A percentile compares a stretch with the other conserved stretches of the same genome.
Conservation (phyloP, 768 basidiomycete species). For the Chalciporus pseudorubinellus region DNA sequence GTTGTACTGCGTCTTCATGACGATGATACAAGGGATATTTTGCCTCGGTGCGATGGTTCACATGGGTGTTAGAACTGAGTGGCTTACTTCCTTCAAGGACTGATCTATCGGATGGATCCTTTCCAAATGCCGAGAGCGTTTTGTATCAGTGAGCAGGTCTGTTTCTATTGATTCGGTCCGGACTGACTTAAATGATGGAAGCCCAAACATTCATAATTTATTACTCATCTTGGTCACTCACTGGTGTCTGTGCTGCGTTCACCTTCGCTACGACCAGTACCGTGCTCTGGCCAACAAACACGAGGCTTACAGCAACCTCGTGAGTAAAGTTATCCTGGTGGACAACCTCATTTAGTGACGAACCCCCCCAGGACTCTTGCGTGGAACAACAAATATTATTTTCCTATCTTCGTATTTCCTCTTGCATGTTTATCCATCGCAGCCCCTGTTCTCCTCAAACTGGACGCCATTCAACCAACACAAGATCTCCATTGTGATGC, state of each 20-base stretch:
- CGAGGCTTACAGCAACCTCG: slow-evolving; percentile 26
- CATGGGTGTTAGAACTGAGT: neutral
- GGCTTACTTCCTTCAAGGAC: slow-evolving; percentile 38
- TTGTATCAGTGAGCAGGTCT: slow-evolving; percentile 46
- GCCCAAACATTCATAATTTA: slow-evolving; percentile 35
- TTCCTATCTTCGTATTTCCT: slow-evolving; percentile 49
- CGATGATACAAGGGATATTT: slow-evolving; percentile 53
- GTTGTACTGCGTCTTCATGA: slow-evolving; percentile 48
- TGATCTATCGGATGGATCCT: slow-evolving; percentile 65
- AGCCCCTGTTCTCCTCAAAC: slow-evolving; percentile 41
- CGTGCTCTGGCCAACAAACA: slow-evolving; percentile 36
- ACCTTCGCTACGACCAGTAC: slow-evolving; percentile 48
- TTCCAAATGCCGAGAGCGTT: slow-evolving; percentile 55
- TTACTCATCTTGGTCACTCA: slow-evolving; percentile 42
- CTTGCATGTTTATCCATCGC: slow-evolving; percentile 43
- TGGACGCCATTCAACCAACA: slow-evolving; percentile 43
- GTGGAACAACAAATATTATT: slow-evolving; percentile 48
- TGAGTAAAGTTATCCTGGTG: slow-evolving; percentile 7
- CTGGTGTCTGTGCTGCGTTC: slow-evolving; percentile 44
- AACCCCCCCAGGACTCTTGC: slow-evolving; percentile 37
- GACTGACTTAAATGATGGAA: slow-evolving; percentile 12
- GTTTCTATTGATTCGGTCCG: slow-evolving; percentile 4
- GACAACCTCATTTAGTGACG: neutral
- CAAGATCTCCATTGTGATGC: slow-evolving; percentile 62
- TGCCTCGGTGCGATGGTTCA: slow-evolving; percentile 49